phyloP scores from a whole-genome alignment of 352 stramenopile genomes.

The Phytopythium sindhum region DNA sequence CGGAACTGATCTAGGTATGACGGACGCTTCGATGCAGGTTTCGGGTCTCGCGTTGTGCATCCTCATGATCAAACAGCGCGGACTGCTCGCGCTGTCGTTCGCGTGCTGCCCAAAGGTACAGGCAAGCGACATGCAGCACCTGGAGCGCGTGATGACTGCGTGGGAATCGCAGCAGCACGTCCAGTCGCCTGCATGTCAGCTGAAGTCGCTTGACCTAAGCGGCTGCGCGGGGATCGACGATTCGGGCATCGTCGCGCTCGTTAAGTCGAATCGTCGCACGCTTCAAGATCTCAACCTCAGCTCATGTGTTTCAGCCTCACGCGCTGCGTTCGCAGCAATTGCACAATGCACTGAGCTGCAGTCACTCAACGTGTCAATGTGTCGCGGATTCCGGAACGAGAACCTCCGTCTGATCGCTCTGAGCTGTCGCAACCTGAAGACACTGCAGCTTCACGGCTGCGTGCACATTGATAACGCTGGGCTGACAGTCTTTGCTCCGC shows the following conservation, averaged over 20 bases:
- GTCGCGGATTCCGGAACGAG: conserved; percentile 52
- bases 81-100: conserved; percentile 47
- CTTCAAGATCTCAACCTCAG: conserved; percentile 58
- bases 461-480: conserved; percentile 64
- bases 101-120: conserved; percentile 63
- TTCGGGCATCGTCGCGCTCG: conserved; percentile 31
- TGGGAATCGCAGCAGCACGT: conserved; percentile 8
- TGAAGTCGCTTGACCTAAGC: conserved; percentile 42
- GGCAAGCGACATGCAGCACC: conserved; percentile 36
- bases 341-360: conserved; percentile 41
- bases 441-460: conserved; percentile 58
- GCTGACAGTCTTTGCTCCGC: conserved; percentile 33
- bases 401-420: conserved; percentile 44
- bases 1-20: not conserved
- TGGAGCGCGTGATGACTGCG: conserved; percentile 9
- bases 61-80: conserved; percentile 51
- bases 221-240: conserved; percentile 52
- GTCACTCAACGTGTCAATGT: conserved; percentile 76
- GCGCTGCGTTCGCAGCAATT: conserved; percentile 60
- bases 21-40: conserved; percentile 25
- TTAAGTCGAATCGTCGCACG: conserved; percentile 45
- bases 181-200: conserved; percentile 17
- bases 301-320: conserved; percentile 50
- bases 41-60: conserved; percentile 52
- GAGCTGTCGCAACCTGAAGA: conserved; percentile 37